These are phyloP conservation scores for Curvularia sp. DNA, from an alignment of 2,329 filamentous ascomycete species.

Conservation along the genomic window DNA sequence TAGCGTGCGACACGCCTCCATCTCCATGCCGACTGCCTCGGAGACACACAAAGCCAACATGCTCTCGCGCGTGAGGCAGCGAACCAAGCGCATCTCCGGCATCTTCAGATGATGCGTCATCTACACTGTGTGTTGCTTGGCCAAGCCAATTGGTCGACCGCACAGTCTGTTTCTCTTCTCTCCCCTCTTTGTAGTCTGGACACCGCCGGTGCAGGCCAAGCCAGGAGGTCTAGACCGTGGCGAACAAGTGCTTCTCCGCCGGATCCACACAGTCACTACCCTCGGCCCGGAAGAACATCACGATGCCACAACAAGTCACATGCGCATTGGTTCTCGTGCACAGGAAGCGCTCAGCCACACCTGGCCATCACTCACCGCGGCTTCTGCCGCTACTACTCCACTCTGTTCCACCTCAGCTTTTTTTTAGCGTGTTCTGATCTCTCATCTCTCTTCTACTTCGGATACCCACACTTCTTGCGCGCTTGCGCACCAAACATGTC, in stretches of 20 bases:
- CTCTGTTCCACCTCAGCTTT: conserved; percentile 13
- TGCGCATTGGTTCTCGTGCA: conserved; percentile 7
- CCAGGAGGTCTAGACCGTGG: conserved; percentile 30
- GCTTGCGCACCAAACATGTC: conserved; percentile 16
- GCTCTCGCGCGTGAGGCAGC: conserved; percentile 45
- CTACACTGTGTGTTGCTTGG: conserved; percentile 2
- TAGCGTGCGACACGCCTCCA: conserved; percentile 41
- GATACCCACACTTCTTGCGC: conserved; percentile 36
- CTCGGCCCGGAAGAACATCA: conserved; percentile 22
- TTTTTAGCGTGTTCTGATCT: conserved; percentile 13
- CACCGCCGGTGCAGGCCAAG: conserved; percentile 24
- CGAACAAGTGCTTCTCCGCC: conserved; percentile 14
- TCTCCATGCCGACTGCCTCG: conserved; percentile 39
- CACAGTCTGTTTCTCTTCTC: conserved; percentile 22
- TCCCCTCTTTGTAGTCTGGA: conserved; percentile 19
- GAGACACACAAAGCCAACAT: conserved; percentile 42
- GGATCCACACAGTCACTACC: conserved; percentile 23
- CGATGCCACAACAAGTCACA: conserved; percentile 13
- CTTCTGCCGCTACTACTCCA: conserved; percentile 18
- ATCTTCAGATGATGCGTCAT: conserved; percentile 46
- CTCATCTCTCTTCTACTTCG: conserved; percentile 22
- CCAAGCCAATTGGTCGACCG: conserved; percentile 26
- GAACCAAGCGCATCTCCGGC: conserved; percentile 48
- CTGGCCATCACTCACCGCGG: not conserved
- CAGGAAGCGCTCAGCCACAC: conserved; percentile 13